phyloP scores from a whole-genome alignment of 1,284 basidiomycete genomes.

The Schizophyllum amplum region DNA sequence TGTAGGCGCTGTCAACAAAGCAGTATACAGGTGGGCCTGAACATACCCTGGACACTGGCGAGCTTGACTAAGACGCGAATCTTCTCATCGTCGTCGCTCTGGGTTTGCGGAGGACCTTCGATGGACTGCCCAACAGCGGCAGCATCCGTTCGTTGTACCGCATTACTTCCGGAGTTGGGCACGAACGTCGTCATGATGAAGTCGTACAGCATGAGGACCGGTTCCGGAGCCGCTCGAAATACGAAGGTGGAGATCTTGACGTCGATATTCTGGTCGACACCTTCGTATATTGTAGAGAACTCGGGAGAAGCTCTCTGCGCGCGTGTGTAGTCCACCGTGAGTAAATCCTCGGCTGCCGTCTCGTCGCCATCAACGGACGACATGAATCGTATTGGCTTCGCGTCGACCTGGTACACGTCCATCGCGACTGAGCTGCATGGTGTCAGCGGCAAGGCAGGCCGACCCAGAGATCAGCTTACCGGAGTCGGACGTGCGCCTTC shows the following conservation, averaged over 20 bases:
- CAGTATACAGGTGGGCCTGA: too few species aligned
- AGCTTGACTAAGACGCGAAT: conserved; percentile 83
- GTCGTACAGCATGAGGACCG: conserved; percentile 89
- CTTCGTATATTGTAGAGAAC: conserved; percentile 76
- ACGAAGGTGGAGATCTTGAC: conserved; percentile 91
- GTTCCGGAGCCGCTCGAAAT: conserved; percentile 86
- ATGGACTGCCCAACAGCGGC: neutral
- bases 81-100: conserved; percentile 30
- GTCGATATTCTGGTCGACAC: conserved; percentile 85
- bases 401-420: conserved; percentile 60
- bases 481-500: conserved; percentile 80
- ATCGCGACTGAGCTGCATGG: conserved; percentile 53
- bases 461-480: conserved; percentile 31
- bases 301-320: conserved; percentile 86
- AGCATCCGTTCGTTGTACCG: conserved; percentile 1
- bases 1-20: neutral
- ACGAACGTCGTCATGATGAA: conserved; percentile 98
- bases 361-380: conserved; percentile 53
- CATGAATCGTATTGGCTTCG: conserved; percentile 61
- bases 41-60: conserved; percentile 74
- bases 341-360: conserved; percentile 55
- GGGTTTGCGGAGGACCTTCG: neutral
- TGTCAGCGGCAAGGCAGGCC: neutral
- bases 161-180: conserved; percentile 27
- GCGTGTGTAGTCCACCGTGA: conserved; percentile 79